A percentile compares a stretch with the other conserved stretches of the same genome.
Evolutionary conservation across 371 early-diverging fungal genomes (phyloP).

Genomic region (Mitosporidium daphniae): DNA sequence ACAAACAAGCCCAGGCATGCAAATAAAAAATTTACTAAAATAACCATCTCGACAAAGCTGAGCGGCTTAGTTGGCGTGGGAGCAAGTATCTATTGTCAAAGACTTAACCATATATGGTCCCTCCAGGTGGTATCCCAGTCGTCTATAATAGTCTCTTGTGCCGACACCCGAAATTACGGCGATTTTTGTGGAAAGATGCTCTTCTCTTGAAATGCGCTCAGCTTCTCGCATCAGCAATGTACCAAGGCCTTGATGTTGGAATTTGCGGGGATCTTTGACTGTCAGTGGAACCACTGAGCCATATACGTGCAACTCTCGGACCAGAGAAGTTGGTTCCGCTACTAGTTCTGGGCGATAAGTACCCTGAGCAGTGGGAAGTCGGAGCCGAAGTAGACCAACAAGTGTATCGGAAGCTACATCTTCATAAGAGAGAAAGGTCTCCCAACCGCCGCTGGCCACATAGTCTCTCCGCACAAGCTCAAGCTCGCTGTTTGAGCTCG

Average conservation of each 20-base stretch:
- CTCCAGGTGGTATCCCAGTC: conserved; percentile 84
- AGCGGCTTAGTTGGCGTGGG: too few species aligned
- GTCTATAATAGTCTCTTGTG: conserved; percentile 88
- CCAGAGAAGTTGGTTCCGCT: conserved; percentile 28
- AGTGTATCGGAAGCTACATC: conserved; percentile 90
- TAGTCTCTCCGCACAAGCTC: conserved; percentile 94
- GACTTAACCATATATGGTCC: conserved; percentile 17
- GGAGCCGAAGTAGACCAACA: conserved; percentile 71
- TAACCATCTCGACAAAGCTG: too few species aligned
- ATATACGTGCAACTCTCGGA: conserved; percentile 96
- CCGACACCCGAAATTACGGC: conserved; percentile 94
- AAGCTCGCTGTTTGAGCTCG: conserved; percentile 13
- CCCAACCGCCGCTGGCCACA: conserved; percentile 95
- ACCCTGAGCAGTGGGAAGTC: conserved; percentile 45
- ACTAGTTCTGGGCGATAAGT: conserved; percentile 72
- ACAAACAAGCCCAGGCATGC: too few species aligned
- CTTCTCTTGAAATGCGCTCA: conserved; percentile 86
- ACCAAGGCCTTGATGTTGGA: conserved; percentile 98
- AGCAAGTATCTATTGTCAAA: conserved; percentile 3
- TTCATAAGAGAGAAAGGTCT: conserved; percentile 95
- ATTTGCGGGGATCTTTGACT: conserved; percentile 68
- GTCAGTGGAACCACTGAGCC: conserved; percentile 88
- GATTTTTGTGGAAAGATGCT: conserved; percentile 76
- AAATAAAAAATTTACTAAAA: too few species aligned
- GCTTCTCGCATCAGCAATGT: conserved; percentile 95